A percentile compares a stretch with the other conserved stretches of the same genome.
Conservation (phyloP, 108 stramenopile genomes). For the Chaetoceros tenuissimus region DNA sequence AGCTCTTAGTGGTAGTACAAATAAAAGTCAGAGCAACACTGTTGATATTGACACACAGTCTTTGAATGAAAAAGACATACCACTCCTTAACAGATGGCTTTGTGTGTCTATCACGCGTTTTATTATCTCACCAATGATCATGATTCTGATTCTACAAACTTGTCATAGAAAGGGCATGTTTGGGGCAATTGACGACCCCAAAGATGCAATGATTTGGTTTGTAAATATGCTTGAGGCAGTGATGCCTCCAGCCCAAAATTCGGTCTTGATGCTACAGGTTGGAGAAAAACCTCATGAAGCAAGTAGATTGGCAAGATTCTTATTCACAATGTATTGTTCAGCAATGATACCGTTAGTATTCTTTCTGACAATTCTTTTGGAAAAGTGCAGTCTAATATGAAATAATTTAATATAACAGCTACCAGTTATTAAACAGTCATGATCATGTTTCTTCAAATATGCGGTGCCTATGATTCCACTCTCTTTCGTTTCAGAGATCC, state of each 20-base stretch:
- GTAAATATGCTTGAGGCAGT: conserved; percentile 20
- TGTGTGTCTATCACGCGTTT: conserved; percentile 20
- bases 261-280: conserved; percentile 31
- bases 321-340: conserved; percentile 18
- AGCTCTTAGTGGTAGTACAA: conserved; percentile 9
- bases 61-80: background rate
- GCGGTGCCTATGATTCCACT: no score
- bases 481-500: no score
- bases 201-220: conserved; percentile 24
- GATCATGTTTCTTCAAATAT: no score
- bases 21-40: background rate
- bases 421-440: no score
- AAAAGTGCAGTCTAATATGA: background rate
- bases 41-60: background rate
- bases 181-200: background rate
- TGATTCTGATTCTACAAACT: conserved; percentile 8
- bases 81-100: conserved; percentile 6
- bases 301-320: conserved; percentile 20
- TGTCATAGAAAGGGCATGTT: background rate
- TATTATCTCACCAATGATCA: conserved; percentile 16
- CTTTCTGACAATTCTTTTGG: conserved; percentile 4
- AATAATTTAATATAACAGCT: background rate
- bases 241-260: conserved; percentile 48
- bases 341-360: conserved; percentile 25
- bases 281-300: conserved; percentile 21